Conservation (phyloP, 2,329 filamentous ascomycete genomes). For the Chalaropsis ovoidea region DNA sequence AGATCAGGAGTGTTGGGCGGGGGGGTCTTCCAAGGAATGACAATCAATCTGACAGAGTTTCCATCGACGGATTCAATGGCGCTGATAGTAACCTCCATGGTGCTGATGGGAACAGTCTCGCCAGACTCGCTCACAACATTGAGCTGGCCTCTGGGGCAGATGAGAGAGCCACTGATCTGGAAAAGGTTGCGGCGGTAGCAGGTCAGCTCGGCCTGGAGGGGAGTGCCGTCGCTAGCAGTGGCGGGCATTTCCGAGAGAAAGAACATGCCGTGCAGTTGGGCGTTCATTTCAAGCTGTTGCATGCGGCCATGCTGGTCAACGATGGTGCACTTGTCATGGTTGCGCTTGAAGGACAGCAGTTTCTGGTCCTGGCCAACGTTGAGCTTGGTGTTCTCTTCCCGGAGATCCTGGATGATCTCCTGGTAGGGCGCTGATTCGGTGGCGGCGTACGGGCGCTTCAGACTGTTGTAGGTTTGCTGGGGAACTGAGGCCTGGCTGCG, state of each 20-base stretch:
- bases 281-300: slow-evolving; percentile 53
- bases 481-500: slow-evolving; percentile 31
- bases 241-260: slow-evolving; percentile 72
- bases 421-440: slow-evolving; percentile 45
- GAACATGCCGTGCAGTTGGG: slow-evolving; percentile 81
- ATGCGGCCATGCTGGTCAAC: slow-evolving; percentile 50
- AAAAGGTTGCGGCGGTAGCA: slow-evolving; percentile 95
- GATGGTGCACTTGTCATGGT: slow-evolving; percentile 50
- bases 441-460: slow-evolving; percentile 48
- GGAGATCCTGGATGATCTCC: slow-evolving; percentile 51
- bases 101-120: slow-evolving; percentile 70
- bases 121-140: slow-evolving; percentile 76
- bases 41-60: slow-evolving; percentile 84
- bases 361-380: slow-evolving; percentile 52
- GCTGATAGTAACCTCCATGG: slow-evolving; percentile 77
- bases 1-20: slow-evolving; percentile 65
- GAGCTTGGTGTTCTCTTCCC: slow-evolving; percentile 48
- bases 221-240: slow-evolving; percentile 46
- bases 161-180: slow-evolving; percentile 84
- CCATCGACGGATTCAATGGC: slow-evolving; percentile 93
- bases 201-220: slow-evolving; percentile 70
- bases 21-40: slow-evolving; percentile 95
- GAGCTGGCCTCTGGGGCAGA: slow-evolving; percentile 64
- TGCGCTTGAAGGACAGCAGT: slow-evolving; percentile 47
- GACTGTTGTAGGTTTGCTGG: slow-evolving; percentile 44